phyloP scores from a whole-genome alignment of 2,329 filamentous ascomycete genomes.

The Neurospora sp. region DNA sequence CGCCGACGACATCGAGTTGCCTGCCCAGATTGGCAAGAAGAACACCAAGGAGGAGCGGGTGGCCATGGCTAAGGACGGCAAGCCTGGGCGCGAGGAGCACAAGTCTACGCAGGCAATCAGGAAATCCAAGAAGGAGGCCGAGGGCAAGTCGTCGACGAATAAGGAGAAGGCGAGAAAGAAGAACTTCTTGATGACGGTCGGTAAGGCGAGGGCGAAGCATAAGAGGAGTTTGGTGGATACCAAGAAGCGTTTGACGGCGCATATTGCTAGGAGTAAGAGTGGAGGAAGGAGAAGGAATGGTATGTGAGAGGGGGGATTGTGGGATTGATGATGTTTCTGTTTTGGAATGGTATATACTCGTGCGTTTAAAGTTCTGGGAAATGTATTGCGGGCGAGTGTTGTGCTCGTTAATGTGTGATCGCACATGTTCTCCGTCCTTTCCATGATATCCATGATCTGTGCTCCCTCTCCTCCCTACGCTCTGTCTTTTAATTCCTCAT shows the following conservation, averaged over 20 bases:
- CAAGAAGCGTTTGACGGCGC: constrained; percentile 66
- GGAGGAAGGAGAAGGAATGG: constrained; percentile 73
- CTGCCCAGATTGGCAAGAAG: constrained; percentile 72
- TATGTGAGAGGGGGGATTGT: background rate
- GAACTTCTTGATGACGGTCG: constrained; percentile 97
- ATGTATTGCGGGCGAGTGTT: background rate
- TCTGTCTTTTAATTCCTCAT: background rate
- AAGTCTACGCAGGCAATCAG: constrained; percentile 76
- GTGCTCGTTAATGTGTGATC: background rate
- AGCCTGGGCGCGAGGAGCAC: constrained; percentile 67
- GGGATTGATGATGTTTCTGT: background rate
- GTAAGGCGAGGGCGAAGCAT: constrained; percentile 91
- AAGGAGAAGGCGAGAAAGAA: constrained; percentile 94
- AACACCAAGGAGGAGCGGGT: constrained; percentile 82
- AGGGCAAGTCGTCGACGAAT: constrained; percentile 95
- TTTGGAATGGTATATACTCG: background rate
- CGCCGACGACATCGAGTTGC: constrained; percentile 82
- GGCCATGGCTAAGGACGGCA: constrained; percentile 72
- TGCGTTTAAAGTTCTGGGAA: background rate
- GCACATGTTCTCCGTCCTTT: background rate
- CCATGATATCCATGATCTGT: background rate
- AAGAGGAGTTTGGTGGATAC: constrained; percentile 89
- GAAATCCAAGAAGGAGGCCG: constrained; percentile 75
- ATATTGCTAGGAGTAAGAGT: constrained; percentile 72
- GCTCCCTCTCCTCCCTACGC: background rate